phyloP scores from a whole-genome alignment of 805 yeast species.

The Candida koratica region DNA sequence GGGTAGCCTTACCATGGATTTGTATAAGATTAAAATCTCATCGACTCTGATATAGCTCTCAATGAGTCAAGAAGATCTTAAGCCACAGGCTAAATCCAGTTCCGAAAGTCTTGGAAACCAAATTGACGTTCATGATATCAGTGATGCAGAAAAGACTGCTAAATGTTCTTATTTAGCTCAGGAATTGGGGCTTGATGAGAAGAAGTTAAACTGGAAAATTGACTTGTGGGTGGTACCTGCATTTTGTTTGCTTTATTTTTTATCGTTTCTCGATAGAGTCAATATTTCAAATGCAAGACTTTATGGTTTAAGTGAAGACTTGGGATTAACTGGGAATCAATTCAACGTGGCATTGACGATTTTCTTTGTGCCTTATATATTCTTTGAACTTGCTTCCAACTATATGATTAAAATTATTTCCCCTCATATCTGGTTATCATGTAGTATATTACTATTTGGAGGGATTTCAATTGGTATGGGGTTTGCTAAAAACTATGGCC shows the following conservation, averaged over 20 bases:
- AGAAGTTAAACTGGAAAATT: conserved; percentile 55
- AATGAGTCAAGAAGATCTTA: conserved; percentile 5
- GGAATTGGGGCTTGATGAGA: conserved; percentile 47
- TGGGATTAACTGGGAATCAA: conserved; percentile 53
- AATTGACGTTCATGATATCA: conserved; percentile 1
- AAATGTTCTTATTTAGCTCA: conserved; percentile 10
- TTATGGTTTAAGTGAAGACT: conserved; percentile 59
- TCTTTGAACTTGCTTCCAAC: conserved; percentile 64
- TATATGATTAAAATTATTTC: conserved; percentile 52
- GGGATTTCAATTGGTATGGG: conserved; percentile 64
- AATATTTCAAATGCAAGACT: conserved; percentile 78
- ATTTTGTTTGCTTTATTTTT: conserved; percentile 68
- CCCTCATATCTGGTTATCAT: conserved; percentile 63
- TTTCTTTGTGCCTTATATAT: conserved; percentile 67
- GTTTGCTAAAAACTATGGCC: conserved; percentile 54
- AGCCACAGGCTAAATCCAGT: conserved; percentile 6
- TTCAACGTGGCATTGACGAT: conserved; percentile 63
- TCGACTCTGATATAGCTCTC: no score
- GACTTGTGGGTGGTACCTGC: conserved; percentile 72
- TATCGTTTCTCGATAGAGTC: conserved; percentile 77
- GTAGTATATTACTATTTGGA: conserved; percentile 61
- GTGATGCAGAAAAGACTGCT: conserved; percentile 5
- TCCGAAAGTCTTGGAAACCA: conserved; percentile 3
- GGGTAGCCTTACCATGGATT: no score
- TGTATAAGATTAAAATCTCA: no score